Conservation (phyloP, 495 filamentous ascomycete species). For the Penicillium silybi region DNA sequence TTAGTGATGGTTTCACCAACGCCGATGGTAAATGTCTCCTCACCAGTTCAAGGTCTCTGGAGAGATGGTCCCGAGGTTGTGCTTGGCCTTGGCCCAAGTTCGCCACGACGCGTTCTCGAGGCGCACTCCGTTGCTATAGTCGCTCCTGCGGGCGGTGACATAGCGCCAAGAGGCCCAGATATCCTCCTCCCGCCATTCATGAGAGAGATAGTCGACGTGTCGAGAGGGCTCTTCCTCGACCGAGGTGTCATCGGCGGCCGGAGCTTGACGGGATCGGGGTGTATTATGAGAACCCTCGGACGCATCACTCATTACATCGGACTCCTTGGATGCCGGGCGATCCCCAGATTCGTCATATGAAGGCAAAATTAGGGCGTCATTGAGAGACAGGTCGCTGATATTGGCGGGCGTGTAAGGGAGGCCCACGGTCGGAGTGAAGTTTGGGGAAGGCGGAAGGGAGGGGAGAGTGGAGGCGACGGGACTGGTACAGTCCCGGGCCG, state of each 20-base stretch:
- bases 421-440: constrained; percentile 26
- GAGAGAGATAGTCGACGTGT: constrained; percentile 95
- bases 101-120: constrained; percentile 97
- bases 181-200: constrained; percentile 95
- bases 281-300: constrained; percentile 19
- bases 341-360: constrained; percentile 46
- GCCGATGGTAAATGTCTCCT: constrained; percentile 19
- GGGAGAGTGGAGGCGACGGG: constrained; percentile 33
- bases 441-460: constrained; percentile 39
- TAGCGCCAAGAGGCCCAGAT: constrained; percentile 97
- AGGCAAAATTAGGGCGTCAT: constrained; percentile 52
- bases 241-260: constrained; percentile 78
- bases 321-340: constrained; percentile 7
- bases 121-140: constrained; percentile 75
- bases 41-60: constrained; percentile 90
- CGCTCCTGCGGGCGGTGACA: constrained; percentile 70
- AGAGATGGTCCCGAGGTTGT: constrained; percentile 78
- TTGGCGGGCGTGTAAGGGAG: constrained; percentile 52
- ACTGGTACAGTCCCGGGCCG: constrained; percentile 31
- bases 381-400: constrained; percentile 61
- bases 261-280: constrained; percentile 15
- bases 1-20: neutral
- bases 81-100: constrained; percentile 92
- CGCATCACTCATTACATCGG: constrained; percentile 18
- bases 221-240: constrained; percentile 73